Conservation (phyloP, 208 protist species). For the Sergeia podlipaevii region DNA sequence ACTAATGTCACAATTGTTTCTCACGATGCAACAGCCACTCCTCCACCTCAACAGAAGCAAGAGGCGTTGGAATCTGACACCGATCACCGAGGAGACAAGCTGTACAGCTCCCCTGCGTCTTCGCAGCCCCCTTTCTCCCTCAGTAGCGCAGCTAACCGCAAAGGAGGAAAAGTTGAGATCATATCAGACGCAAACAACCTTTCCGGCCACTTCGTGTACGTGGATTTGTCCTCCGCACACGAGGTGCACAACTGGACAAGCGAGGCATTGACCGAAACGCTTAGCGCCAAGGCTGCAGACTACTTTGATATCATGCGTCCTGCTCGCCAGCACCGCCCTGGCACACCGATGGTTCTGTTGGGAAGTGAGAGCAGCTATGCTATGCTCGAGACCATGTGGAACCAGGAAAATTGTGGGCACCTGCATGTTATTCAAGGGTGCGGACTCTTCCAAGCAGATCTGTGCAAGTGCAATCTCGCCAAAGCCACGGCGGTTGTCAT, state of each 20-base stretch:
- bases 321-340: constrained; percentile 24
- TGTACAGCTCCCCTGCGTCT: neutral
- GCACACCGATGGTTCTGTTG: constrained; percentile 28
- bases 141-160: constrained; percentile 1
- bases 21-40: neutral
- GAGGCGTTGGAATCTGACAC: constrained; percentile 2
- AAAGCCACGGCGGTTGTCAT: constrained; percentile 27
- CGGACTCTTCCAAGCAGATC: constrained; percentile 26
- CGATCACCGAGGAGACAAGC: constrained; percentile 11
- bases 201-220: constrained; percentile 25
- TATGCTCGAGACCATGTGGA: constrained; percentile 30
- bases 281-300: constrained; percentile 30
- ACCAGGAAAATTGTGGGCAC: constrained; percentile 20
- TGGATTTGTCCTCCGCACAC: constrained; percentile 36
- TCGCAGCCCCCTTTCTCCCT: neutral
- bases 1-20: too few species aligned
- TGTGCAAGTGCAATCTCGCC: constrained; percentile 28
- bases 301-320: constrained; percentile 33
- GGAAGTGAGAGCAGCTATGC: constrained; percentile 26
- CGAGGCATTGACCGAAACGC: constrained; percentile 22
- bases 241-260: constrained; percentile 21
- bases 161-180: too few species aligned
- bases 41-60: too few species aligned
- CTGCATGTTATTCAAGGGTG: constrained; percentile 30
- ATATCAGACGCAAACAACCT: constrained; percentile 19